phyloP scores from a whole-genome alignment of 495 filamentous ascomycete genomes.

The Aspergillus ellipticus region DNA sequence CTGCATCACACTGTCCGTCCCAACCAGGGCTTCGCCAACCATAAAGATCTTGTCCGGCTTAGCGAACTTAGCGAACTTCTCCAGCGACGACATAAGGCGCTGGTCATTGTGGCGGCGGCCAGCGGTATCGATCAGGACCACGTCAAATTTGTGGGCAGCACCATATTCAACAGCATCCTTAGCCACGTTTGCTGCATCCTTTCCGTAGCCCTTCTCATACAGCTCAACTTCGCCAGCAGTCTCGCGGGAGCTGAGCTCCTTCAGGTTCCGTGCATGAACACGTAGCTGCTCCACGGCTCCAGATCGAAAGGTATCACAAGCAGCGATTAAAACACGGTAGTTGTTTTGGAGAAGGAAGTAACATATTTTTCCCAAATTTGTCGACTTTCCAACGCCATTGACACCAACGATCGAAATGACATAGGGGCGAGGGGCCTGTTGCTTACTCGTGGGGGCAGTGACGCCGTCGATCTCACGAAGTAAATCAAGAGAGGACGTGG shows the following conservation, averaged over 20 bases:
- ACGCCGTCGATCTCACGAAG: slow-evolving; percentile 86
- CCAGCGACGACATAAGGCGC: slow-evolving; percentile 87
- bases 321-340: slow-evolving; percentile 90
- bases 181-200: slow-evolving; percentile 92
- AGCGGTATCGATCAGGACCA: slow-evolving; percentile 95
- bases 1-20: slow-evolving; percentile 90
- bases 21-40: slow-evolving; percentile 96
- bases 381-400: slow-evolving; percentile 97
- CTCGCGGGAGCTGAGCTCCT: slow-evolving; percentile 77
- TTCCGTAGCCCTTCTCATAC: slow-evolving; percentile 96
- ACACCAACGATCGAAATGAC: slow-evolving; percentile 98
- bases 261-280: slow-evolving; percentile 87
- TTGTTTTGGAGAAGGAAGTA: slow-evolving; percentile 97
- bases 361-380: slow-evolving; percentile 92
- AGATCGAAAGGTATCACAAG: slow-evolving; percentile 95
- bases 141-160: slow-evolving; percentile 71
- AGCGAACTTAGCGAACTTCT: slow-evolving; percentile 96
- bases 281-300: slow-evolving; percentile 95
- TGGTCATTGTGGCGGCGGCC: slow-evolving; percentile 93
- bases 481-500: slow-evolving; percentile 89
- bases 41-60: slow-evolving; percentile 97
- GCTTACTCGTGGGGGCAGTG: slow-evolving; percentile 53
- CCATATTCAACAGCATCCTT: slow-evolving; percentile 86
- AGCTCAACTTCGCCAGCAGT: slow-evolving; percentile 75
- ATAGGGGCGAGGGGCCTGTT: slow-evolving; percentile 68